Percentiles rank a stretch among this genome's conserved stretches.
Conservation (phyloP, 2,329 filamentous ascomycete species). For the Verticillium isaacii region DNA sequence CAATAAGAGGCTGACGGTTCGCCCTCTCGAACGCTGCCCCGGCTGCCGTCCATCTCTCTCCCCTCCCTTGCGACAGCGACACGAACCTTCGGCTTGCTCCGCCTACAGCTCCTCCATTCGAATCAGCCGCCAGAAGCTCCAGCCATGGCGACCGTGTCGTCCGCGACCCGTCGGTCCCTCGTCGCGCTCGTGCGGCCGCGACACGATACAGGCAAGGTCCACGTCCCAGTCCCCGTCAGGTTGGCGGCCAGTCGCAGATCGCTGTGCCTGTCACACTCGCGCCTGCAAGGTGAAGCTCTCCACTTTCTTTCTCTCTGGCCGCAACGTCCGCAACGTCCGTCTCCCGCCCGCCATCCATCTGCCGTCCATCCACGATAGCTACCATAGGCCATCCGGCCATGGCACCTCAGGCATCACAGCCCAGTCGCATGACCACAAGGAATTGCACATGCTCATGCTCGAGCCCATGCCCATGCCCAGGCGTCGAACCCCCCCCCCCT, state of each 20-base stretch:
- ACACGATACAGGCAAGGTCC: background rate
- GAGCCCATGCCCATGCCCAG: background rate
- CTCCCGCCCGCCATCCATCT: background rate
- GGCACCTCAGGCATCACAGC: background rate
- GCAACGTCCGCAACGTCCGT: background rate
- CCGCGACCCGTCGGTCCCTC: constrained; percentile 3
- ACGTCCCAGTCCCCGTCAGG: constrained; percentile 1
- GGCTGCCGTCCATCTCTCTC: background rate
- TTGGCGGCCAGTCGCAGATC: constrained; percentile 7
- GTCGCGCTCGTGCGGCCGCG: background rate
- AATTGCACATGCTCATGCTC: background rate
- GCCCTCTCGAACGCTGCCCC: background rate
- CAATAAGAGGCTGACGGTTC: background rate
- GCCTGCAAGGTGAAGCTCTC: constrained; percentile 4
- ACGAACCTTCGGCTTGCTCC: background rate
- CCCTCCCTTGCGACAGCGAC: background rate
- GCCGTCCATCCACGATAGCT: background rate
- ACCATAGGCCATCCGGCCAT: background rate
- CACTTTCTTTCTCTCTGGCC: background rate
- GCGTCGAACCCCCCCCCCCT: background rate
- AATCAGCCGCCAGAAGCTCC: constrained; percentile 14
- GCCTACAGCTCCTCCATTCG: constrained; percentile 15
- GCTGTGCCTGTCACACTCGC: constrained; percentile 6
- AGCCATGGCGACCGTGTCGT: constrained; percentile 18
- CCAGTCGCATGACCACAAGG: background rate